A percentile compares a stretch with the other conserved stretches of the same genome.
Evolutionary conservation across 2,329 filamentous ascomycete genomes (phyloP).

Genomic region (Diaporthe velutina): DNA sequence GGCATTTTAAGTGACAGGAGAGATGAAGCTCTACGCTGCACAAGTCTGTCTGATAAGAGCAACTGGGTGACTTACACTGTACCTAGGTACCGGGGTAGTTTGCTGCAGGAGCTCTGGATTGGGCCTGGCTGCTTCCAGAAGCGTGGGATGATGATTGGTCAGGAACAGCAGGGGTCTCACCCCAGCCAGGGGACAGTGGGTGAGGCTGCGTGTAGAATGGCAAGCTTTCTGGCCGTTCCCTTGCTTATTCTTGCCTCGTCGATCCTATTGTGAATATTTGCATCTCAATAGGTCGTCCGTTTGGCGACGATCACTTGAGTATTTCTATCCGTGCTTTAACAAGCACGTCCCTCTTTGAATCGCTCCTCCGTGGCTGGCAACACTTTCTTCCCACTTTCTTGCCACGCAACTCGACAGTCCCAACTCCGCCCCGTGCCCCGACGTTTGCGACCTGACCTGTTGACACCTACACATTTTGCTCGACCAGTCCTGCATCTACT

Average conservation of each 20-base stretch:
- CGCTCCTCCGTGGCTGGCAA: background rate
- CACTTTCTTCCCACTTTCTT: conserved; percentile 20
- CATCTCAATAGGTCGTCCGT: conserved; percentile 27
- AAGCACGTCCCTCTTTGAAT: background rate
- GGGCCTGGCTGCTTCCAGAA: background rate
- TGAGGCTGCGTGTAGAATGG: conserved; percentile 29
- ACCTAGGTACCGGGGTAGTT: too few relatives aligned
- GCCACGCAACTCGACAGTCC: conserved; percentile 11
- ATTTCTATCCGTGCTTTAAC: background rate
- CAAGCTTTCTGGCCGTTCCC: background rate
- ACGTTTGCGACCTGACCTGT: conserved; percentile 1
- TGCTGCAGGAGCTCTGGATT: background rate
- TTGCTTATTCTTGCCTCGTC: conserved; percentile 22
- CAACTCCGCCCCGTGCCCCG: background rate
- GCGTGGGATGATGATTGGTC: conserved; percentile 25
- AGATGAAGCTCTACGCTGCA: background rate
- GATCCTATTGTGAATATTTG: conserved; percentile 26
- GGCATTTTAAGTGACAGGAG: background rate
- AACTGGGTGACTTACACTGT: too few relatives aligned
- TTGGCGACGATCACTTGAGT: background rate
- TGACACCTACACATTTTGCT: background rate
- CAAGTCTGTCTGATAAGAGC: background rate
- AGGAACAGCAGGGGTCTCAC: background rate
- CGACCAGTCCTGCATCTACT: background rate
- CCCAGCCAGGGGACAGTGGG: conserved; percentile 32